Base-by-base conservation (phyloP, 2,329 filamentous ascomycete genomes). In the Colletotrichum cordylinicola region DNA sequence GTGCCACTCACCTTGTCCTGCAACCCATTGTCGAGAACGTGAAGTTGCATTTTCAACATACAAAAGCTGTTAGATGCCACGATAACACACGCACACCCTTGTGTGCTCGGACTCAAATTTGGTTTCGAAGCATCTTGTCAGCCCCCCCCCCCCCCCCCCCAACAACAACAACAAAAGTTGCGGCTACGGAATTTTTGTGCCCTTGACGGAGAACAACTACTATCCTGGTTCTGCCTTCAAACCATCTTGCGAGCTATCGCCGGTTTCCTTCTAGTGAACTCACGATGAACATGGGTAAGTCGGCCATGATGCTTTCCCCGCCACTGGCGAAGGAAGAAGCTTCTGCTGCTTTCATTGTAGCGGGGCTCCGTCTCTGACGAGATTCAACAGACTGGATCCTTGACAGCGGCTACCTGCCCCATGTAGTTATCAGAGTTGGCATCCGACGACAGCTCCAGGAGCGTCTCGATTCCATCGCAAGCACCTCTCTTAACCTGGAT, bases 381-480 rank as follows among this genome's bases (percentile, higher is more conserved):
- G 10, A 10, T n/a, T 24, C 18, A 7, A n/a, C 35, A 87, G 91
- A 92, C 80, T 88, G 86, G 83, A 83, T 94, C 74, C 88, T 94
- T 48, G 93, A 94, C 82, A 87, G 88, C 77, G 93, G 93, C 75
- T 93, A 92, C 80, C 87, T 94, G 35, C 93, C 93, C 4, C 88
- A 92, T 76, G 81, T 88, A 13, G 80, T 94, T 31, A 92, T 94
- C 78, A 91, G 93, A 21, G 80, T 91, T 21, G 93, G 93, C 18
- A 94, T 94, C 80, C 89, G 92, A 18, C 87, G 88, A n/a, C 92
- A 94, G 83, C 88, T 94, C 13, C 86, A 86, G n/a, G 87, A 92
- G 76, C 91, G 93, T 16, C 85, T 93, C 43, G 82, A 84, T 48
- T 86, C 86, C 52, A 93, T 94, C 78, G 83, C 86, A 31, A 86